These are phyloP conservation scores for Rhynchospora pubera DNA, from an alignment of 176 grass and related monocot genomes.

Conservation along the genomic window DNA sequence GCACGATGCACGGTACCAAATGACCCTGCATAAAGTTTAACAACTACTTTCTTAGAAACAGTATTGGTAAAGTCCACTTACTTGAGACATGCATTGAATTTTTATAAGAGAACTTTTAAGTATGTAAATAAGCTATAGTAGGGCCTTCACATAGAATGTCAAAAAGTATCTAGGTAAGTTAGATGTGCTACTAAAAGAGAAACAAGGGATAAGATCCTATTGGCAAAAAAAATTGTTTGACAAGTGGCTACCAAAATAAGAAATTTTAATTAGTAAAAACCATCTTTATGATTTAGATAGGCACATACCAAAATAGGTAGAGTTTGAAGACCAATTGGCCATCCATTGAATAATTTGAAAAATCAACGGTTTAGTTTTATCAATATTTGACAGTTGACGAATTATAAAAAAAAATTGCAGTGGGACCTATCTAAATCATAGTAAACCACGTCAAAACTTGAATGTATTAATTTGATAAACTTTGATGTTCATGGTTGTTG, in stretches of 20 bases:
- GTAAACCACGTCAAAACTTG: not conserved
- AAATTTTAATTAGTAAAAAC: not conserved
- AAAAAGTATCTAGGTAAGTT: not conserved
- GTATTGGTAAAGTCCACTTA: not conserved
- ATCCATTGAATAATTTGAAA: not conserved
- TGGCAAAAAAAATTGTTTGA: not conserved
- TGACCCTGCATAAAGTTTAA: conserved; percentile 42
- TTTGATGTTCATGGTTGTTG: not conserved
- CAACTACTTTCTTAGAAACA: not conserved
- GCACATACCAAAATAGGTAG: not conserved
- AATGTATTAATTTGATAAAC: not conserved
- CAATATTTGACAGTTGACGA: not conserved
- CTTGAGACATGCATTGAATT: not conserved
- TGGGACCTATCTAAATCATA: not conserved
- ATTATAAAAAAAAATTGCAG: no score
- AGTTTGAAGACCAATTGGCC: not conserved
- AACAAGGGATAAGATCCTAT: no score
- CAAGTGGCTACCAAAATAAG: not conserved
- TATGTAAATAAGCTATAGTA: not conserved
- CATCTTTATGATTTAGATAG: not conserved
- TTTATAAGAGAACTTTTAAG: not conserved
- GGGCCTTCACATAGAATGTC: no score
- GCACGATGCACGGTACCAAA: conserved; percentile 90
- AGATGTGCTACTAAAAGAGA: not conserved
- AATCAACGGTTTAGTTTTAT: not conserved